Evolutionary conservation across 23 red algal species (phyloP), one percentile per base, ranked within the genome.

Genomic region (Gracilaria gracilis): DNA sequence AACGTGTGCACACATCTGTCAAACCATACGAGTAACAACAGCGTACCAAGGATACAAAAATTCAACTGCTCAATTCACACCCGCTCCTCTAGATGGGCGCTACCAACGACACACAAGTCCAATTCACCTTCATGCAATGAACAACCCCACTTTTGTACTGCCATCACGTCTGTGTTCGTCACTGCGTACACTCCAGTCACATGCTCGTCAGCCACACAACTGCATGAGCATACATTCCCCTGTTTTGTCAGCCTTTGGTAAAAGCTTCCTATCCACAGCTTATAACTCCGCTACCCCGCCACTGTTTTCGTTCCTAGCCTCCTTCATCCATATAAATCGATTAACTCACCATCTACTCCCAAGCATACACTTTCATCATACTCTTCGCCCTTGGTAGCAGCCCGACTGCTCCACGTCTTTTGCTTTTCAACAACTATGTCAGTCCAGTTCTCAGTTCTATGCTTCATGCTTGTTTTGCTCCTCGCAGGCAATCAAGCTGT

Each of bases 11-110:
- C 64, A 37, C 64, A 69, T 32, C 64, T 32, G 32, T 37, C 61
- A 1, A 65, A 32, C 44, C 44, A 12, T 48, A n/a, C n/a, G n/a
- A n/a, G n/a, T n/a, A n/a, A n/a, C n/a, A n/a, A n/a, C n/a, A n/a
- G n/a, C n/a, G n/a, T n/a, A n/a, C n/a, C n/a, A n/a, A n/a, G n/a
- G n/a, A n/a, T 46, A 46, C 42, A 46, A 32, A 36, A 69, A 69
- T 69, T 69, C 64, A 69, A 37, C 32, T 20, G 64, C 61, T 65
- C 64, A 69, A 69, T 69, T 69, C 64, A 69, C 64, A 69, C 28
- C 64, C 64, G 31, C 64, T 69, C 64, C 31, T 1, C 4, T 32
- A 20, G 15, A 19, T 32, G 7, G 32, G 28, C 31, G 4, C 27
- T 36, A 38, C 16, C 29, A 19, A 15, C 23, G 42, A 46, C 4